Base-by-base conservation (phyloP, 805 yeast genomes). In the Lachancea dasiensis region DNA sequence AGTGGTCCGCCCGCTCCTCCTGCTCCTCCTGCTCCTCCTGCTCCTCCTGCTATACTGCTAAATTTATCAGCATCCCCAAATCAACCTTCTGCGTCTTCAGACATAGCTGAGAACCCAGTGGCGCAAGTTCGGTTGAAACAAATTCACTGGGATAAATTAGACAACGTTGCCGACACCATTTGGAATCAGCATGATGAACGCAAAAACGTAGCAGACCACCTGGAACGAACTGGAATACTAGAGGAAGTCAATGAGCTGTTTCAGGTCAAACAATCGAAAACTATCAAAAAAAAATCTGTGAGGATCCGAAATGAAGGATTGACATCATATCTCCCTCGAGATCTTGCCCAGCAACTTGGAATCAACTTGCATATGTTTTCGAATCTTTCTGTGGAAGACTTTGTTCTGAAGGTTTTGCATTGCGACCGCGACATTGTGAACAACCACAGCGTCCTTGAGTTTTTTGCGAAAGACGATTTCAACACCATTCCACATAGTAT, bases 61-160 rank as follows among this genome's bases (percentile, higher is more conserved):
- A n/a, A n/a, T n/a, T n/a, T n/a, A n/a, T n/a, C n/a, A n/a, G n/a
- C n/a, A n/a, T n/a, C n/a, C n/a, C n/a, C n/a, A n/a, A n/a, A n/a
- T n/a, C n/a, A n/a, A n/a, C n/a, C n/a, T n/a, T n/a, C n/a, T n/a
- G n/a, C n/a, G n/a, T n/a, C n/a, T n/a, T n/a, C n/a, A n/a, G n/a
- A n/a, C n/a, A n/a, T n/a, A n/a, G n/a, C n/a, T n/a, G n/a, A n/a
- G n/a, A n/a, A n/a, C n/a, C n/a, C n/a, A n/a, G n/a, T n/a, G 13
- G 15, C 8, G 7, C 27, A 24, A n/a, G 13, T 32, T 13, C 28
- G 51, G 47, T 61, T 83, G 63, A 83, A 81, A 52, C 94, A 83
- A 51, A 72, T 83, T 45, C 94, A 83, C 50, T 83, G 92, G 94
- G 92, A 83, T 45, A 81, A 77, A 51, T 63, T 83, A 31, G 83